A percentile compares a stretch with the other conserved stretches of the same genome.
Evolutionary conservation across 371 early-diverging fungal genomes (phyloP).

Genomic region (Syncephalastrum sp.): DNA sequence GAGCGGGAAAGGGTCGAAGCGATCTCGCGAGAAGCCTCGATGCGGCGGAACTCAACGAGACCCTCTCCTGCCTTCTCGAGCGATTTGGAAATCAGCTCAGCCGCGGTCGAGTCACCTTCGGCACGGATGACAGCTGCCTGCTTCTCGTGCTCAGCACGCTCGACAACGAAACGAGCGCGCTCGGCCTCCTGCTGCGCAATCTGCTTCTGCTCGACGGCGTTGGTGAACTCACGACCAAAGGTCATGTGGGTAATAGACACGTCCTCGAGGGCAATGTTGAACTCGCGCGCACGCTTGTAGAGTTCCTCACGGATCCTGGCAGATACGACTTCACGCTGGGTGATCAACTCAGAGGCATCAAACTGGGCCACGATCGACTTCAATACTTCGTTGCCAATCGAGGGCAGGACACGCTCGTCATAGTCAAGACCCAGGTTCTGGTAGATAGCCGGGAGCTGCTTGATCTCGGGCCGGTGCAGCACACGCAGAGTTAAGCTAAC

Average conservation of each 20-base stretch:
- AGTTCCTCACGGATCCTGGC: constrained; percentile 91
- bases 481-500: constrained; percentile 91
- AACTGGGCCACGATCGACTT: constrained; percentile 98
- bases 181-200: constrained; percentile 97
- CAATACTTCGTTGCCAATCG: constrained; percentile 97
- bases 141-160: constrained; percentile 96
- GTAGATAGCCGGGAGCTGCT: constrained; percentile 79
- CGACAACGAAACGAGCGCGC: constrained; percentile 91
- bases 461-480: constrained; percentile 84
- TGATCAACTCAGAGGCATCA: constrained; percentile 95
- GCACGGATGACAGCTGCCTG: constrained; percentile 97
- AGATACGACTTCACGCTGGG: constrained; percentile 95
- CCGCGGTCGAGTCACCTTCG: constrained; percentile 95
- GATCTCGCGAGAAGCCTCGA: constrained; percentile 96
- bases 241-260: constrained; percentile 97
- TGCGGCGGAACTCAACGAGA: constrained; percentile 91
- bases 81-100: constrained; percentile 83
- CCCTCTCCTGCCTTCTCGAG: constrained; percentile 83
- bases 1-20: constrained; percentile 85
- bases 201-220: constrained; percentile 87
- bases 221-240: constrained; percentile 95
- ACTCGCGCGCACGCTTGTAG: constrained; percentile 88
- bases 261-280: constrained; percentile 93
- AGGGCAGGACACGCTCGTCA: constrained; percentile 95
- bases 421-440: constrained; percentile 92